Conservation (phyloP, 192 early-diverging fungal species). For the Coemansia erecta region DNA sequence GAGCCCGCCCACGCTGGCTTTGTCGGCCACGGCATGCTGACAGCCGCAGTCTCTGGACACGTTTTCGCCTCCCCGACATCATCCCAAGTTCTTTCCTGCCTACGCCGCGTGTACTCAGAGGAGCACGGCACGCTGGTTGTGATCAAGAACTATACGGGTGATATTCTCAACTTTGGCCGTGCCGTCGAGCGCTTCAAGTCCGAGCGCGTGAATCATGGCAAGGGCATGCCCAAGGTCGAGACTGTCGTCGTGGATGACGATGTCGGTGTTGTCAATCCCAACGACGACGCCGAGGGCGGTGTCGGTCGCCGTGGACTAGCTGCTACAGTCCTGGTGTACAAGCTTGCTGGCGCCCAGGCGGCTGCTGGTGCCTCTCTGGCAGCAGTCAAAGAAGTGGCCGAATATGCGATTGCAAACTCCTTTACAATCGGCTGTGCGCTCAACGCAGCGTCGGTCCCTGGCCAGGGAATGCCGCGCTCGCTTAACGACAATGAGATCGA, state of each 20-base stretch:
- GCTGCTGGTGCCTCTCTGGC: slow-evolving; percentile 59
- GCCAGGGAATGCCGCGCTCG: slow-evolving; percentile 54
- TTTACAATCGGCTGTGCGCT: slow-evolving; percentile 80
- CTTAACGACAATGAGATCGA: slow-evolving; percentile 60
- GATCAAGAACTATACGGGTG: slow-evolving; percentile 89
- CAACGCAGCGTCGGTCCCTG: slow-evolving; percentile 72
- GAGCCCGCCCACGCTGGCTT: slow-evolving; percentile 82
- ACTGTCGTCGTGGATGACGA: slow-evolving; percentile 84
- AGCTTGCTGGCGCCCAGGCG: slow-evolving; percentile 75
- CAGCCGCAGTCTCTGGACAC: slow-evolving; percentile 76
- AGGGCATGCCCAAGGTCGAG: slow-evolving; percentile 56
- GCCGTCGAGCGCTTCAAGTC: slow-evolving; percentile 79
- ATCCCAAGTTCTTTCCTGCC: slow-evolving; percentile 70
- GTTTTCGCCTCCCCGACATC: slow-evolving; percentile 87
- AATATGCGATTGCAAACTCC: slow-evolving; percentile 60
- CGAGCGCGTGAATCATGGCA: slow-evolving; percentile 56
- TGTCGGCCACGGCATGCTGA: slow-evolving; percentile 71
- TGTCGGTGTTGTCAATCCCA: slow-evolving; percentile 67
- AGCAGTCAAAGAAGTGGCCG: slow-evolving; percentile 55
- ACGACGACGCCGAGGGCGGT: slow-evolving; percentile 58
- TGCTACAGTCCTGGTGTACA: slow-evolving; percentile 76
- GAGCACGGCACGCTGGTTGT: slow-evolving; percentile 70
- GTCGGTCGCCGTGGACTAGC: slow-evolving; percentile 80
- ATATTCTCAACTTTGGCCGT: slow-evolving; percentile 75
- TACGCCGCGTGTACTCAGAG: slow-evolving; percentile 60